Evolutionary conservation across 805 yeast species (phyloP).

Genomic region (Kodamaea leandrae): DNA sequence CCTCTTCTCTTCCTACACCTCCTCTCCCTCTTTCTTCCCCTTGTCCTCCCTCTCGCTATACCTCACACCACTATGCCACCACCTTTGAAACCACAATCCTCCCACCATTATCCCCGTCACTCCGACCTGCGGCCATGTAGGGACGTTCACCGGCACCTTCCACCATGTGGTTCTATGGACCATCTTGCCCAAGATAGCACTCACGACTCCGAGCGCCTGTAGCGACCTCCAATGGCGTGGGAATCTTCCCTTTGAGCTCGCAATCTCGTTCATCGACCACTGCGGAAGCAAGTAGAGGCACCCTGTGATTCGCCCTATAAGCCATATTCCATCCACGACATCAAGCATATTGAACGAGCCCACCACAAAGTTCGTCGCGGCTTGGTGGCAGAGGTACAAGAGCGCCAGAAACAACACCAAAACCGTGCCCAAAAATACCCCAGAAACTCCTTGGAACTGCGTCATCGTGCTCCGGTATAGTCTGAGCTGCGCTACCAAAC

Average conservation of each 20-base stretch:
- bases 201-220: not conserved
- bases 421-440: slow-evolving; percentile 7
- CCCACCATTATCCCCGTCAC: not conserved
- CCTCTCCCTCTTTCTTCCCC: not conserved
- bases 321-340: slow-evolving; percentile 41
- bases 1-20: no score
- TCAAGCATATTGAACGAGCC: slow-evolving; percentile 34
- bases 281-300: slow-evolving; percentile 40
- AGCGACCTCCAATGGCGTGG: slow-evolving; percentile 4
- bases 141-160: slow-evolving; percentile 3
- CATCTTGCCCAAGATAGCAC: not conserved
- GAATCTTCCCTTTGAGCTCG: slow-evolving; percentile 3
- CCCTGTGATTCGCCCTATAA: slow-evolving; percentile 23
- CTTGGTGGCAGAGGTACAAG: slow-evolving; percentile 10
- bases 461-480: slow-evolving; percentile 28
- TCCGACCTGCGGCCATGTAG: slow-evolving; percentile 3
- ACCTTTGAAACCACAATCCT: slow-evolving; percentile 4
- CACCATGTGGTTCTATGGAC: slow-evolving; percentile 5
- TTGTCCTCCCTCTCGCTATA: not conserved
- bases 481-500: slow-evolving; percentile 25
- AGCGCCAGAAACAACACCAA: slow-evolving; percentile 3
- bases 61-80: not conserved
- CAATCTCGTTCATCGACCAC: slow-evolving; percentile 12
- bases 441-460: slow-evolving; percentile 35
- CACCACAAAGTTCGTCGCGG: not conserved